Conservation (phyloP, 2,329 filamentous ascomycete species). For the Penicillium sp. region DNA sequence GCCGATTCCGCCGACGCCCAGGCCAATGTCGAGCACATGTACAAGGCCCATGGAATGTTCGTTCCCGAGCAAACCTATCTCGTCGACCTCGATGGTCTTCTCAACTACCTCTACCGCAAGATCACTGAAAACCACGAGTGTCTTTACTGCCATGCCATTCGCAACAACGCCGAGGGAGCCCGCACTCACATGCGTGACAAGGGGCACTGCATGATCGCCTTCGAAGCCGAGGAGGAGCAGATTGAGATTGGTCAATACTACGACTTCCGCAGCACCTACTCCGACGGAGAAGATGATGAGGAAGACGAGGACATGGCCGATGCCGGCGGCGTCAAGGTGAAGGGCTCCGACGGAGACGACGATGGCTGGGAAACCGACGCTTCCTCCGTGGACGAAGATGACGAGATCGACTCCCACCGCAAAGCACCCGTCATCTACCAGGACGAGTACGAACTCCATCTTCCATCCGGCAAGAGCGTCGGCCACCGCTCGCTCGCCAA, state of each 20-base stretch:
- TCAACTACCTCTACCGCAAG: conserved; percentile 76
- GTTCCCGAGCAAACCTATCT: conserved; percentile 87
- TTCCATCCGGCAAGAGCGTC: conserved; percentile 84
- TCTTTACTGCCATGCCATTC: conserved; percentile 81
- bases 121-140: conserved; percentile 82
- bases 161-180: conserved; percentile 74
- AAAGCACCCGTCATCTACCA: conserved; percentile 76
- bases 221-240: conserved; percentile 83
- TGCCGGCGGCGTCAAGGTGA: conserved; percentile 66
- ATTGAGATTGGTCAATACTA: conserved; percentile 95
- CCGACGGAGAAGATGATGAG: conserved; percentile 70
- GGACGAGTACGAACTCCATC: conserved; percentile 89
- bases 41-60: conserved; percentile 90
- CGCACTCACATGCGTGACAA: conserved; percentile 98
- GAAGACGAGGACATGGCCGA: conserved; percentile 60
- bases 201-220: conserved; percentile 95
- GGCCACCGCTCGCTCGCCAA: conserved; percentile 84
- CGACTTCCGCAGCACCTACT: conserved; percentile 94
- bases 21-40: conserved; percentile 88
- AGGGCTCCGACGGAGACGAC: conserved; percentile 58
- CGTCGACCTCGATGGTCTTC: conserved; percentile 76
- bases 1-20: conserved; percentile 73
- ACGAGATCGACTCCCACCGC: conserved; percentile 82
- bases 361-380: conserved; percentile 95
- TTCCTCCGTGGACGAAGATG: conserved; percentile 78